Percentiles rank a stretch among this genome's conserved stretches.
phyloP scores from a whole-genome alignment of 768 basidiomycete species.

The Collybia mongolica region DNA sequence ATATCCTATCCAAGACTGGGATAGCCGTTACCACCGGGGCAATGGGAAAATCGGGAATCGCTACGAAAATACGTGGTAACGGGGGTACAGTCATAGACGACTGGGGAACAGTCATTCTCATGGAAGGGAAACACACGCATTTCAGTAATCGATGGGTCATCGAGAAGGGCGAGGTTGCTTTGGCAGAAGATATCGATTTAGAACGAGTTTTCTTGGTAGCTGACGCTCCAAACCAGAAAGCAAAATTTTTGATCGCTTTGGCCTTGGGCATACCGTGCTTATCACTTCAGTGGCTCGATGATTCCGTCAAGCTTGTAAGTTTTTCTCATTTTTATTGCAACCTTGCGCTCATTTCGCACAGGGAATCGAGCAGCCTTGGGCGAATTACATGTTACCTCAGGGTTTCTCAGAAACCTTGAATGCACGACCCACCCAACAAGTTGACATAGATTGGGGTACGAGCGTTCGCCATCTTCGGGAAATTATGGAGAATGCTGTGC shows the following conservation, averaged over 20 bases:
- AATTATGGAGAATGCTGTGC: conserved; percentile 57
- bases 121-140: conserved; percentile 49
- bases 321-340: neutral
- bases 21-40: conserved; percentile 65
- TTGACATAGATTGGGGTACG: conserved; percentile 48
- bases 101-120: conserved; percentile 51
- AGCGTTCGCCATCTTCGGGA: conserved; percentile 50
- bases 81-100: conserved; percentile 67
- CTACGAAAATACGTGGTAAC: conserved; percentile 40
- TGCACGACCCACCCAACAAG: conserved; percentile 41
- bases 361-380: conserved; percentile 56
- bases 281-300: conserved; percentile 51
- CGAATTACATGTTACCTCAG: conserved; percentile 52
- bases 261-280: conserved; percentile 87
- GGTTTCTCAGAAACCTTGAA: conserved; percentile 47
- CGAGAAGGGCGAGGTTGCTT: conserved; percentile 43
- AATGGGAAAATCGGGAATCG: conserved; percentile 41
- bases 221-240: conserved; percentile 64
- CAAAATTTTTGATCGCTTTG: conserved; percentile 80
- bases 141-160: conserved; percentile 54
- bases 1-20: conserved; percentile 47
- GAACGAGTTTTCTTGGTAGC: conserved; percentile 66
- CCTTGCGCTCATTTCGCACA: conserved; percentile 12
- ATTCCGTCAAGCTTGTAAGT: conserved; percentile 33
- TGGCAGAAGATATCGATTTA: conserved; percentile 39